These are phyloP conservation scores for Bonnemaisonia californica DNA, from an alignment of 31 red algal species.

Conservation along the genomic window DNA sequence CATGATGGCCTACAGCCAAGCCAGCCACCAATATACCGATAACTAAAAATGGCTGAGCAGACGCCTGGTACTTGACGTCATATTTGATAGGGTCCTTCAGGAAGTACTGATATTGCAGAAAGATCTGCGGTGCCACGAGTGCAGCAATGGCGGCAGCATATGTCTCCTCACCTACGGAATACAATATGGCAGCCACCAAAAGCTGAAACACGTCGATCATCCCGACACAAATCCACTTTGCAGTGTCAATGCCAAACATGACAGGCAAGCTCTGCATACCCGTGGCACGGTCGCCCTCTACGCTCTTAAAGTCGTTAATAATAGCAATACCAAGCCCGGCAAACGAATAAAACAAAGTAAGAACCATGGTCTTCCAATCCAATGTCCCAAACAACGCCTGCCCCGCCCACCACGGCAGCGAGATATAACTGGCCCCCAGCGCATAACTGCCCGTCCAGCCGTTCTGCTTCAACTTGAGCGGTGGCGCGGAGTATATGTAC, in stretches of 20 bases:
- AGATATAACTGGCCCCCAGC: conserved; percentile 96
- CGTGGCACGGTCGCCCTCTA: conserved; percentile 89
- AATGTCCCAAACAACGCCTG: conserved; percentile 89
- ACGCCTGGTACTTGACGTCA: conserved; percentile 99
- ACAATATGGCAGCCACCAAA: conserved; percentile 83
- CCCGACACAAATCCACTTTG: conserved; percentile 96
- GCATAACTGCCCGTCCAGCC: conserved; percentile 98
- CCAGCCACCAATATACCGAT: conserved; percentile 93
- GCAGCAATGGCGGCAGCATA: conserved; percentile 86
- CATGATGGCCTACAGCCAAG: conserved; percentile 94
- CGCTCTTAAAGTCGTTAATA: conserved; percentile 98
- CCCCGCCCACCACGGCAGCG: conserved; percentile 98
- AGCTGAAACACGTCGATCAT: conserved; percentile 94
- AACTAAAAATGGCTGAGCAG: conserved; percentile 98
- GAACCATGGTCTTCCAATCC: conserved; percentile 92
- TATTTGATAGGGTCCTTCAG: conserved; percentile 93
- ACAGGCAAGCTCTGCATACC: conserved; percentile 92
- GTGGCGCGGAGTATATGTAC: conserved; percentile 98
- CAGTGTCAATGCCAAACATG: conserved; percentile 91
- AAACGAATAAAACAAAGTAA: conserved; percentile 97
- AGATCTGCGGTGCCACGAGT: conserved; percentile 89
- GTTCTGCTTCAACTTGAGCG: conserved; percentile 98
- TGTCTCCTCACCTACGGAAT: conserved; percentile 69
- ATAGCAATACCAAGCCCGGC: conserved; percentile 98
- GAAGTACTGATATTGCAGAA: conserved; percentile 84